Evolutionary conservation across 345 rosid species (phyloP), one percentile per base, ranked within the genome.

Genomic region (Murraya koenigii): DNA sequence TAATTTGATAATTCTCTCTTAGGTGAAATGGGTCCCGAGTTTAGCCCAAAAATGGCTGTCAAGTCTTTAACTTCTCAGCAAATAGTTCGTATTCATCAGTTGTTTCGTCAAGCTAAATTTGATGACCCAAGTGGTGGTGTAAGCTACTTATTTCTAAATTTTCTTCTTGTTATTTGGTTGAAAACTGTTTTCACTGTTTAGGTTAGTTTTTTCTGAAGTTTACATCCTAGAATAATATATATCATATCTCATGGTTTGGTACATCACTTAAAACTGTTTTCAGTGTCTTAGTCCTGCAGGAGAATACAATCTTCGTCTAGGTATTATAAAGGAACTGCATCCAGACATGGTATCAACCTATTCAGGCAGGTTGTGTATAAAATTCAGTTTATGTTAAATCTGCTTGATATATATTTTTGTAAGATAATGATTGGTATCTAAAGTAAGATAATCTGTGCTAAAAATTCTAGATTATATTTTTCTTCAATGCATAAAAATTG

Each of bases 231-330:
- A 23, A 44, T 62, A 41, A 41, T 74, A 19, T 74, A 14, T 41
- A 39, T 71, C 36, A 58, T 10, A 20, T 55, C 52, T 63, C 14
- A 19, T 47, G 19, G 61, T 72, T 25, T 66, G 68, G 32, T 41
- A 54, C 38, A 3, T 68, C 32, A 30, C 47, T 41, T 41, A 41
- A 30, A 73, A 47, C 61, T 60, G 7, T 52, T 81, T 78, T 82
- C 85, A 93, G 99, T 93, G 99, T 84, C 99, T 95, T 79, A 95
- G 98, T 84, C 98, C 99, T 74, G 98, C 99, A 25, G 98, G 96
- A 66, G 99, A 95, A 72, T 95, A 95, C 84, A 95, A 95, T 88
- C 99, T 95, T 75, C 99, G 97, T 78, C 91, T 93, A 72, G 99
- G 99, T 78, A 93, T 95, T 78, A 90, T 95, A 81, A 95, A 95